Evolutionary conservation across 352 stramenopile species (phyloP).

Genomic region (Thraustochytrium sp.): DNA sequence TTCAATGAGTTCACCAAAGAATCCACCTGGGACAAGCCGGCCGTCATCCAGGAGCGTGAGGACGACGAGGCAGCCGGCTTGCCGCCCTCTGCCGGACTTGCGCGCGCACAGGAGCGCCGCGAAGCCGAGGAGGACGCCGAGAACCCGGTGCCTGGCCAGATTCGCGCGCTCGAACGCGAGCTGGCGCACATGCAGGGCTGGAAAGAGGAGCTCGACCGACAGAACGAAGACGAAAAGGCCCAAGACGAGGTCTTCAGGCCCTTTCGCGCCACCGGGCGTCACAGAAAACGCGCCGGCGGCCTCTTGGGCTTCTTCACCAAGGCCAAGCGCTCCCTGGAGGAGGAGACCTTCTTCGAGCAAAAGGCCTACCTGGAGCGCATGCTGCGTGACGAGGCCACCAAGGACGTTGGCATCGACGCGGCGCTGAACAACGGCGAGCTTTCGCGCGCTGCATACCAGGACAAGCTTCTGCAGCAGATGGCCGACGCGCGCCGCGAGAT

Average conservation of each 20-base stretch:
- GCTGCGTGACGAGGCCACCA: conserved; percentile 15
- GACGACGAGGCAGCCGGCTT: conserved; percentile 54
- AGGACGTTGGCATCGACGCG: neutral
- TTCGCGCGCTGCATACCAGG: neutral
- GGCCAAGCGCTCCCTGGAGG: neutral
- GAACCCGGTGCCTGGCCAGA: conserved; percentile 44
- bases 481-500: neutral
- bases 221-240: neutral
- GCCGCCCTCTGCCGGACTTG: conserved; percentile 49
- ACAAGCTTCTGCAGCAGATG: conserved; percentile 15
- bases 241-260: neutral
- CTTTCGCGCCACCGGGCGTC: neutral
- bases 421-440: neutral
- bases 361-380: conserved; percentile 39
- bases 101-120: conserved; percentile 56
- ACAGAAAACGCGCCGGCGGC: too few species aligned
- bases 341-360: neutral
- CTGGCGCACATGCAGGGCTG: conserved; percentile 55
- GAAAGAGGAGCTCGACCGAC: conserved; percentile 47
- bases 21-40: conserved; percentile 49
- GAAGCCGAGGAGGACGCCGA: conserved; percentile 64
- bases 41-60: conserved; percentile 56
- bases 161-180: conserved; percentile 56
- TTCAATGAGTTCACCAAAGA: conserved; percentile 49
- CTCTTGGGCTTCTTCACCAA: too few species aligned